phyloP scores from a whole-genome alignment of 2,329 filamentous ascomycete species.

The Dryadomyces quercivorus region DNA sequence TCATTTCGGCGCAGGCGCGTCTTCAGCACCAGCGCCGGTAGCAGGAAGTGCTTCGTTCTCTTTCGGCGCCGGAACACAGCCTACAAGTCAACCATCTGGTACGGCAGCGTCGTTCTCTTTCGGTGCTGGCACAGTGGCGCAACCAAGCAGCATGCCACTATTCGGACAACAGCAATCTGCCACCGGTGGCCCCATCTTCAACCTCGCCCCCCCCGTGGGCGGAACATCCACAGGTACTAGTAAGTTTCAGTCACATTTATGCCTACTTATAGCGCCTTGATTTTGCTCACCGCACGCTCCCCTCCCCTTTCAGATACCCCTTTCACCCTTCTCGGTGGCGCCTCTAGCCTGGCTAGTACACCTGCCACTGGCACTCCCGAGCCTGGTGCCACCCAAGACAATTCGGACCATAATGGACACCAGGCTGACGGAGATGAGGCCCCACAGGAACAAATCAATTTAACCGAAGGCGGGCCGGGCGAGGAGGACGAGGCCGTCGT shows the following conservation, averaged over 20 bases:
- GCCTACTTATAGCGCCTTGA: too few species aligned
- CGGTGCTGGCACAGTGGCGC: slow-evolving; percentile 18
- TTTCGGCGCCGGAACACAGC: slow-evolving; percentile 21
- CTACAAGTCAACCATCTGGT: slow-evolving; percentile 10
- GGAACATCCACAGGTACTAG: slow-evolving; percentile 29
- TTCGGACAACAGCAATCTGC: slow-evolving; percentile 18
- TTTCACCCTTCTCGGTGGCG: slow-evolving; percentile 39
- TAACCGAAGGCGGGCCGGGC: slow-evolving; percentile 52
- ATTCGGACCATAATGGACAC: slow-evolving; percentile 26
- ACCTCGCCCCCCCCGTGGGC: slow-evolving; percentile 19
- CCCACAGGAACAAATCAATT: slow-evolving; percentile 56
- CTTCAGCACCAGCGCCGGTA: slow-evolving; percentile 1
- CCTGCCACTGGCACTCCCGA: slow-evolving; percentile 47
- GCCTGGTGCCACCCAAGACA: slow-evolving; percentile 33
- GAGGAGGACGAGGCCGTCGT: slow-evolving; percentile 62
- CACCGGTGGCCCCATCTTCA: slow-evolving; percentile 18
- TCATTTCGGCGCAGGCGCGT: slow-evolving; percentile 10
- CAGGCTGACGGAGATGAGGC: slow-evolving; percentile 42
- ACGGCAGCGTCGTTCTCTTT: slow-evolving; percentile 20
- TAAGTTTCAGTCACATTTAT: slow-evolving; percentile 18
- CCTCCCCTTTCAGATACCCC: slow-evolving; percentile 35
- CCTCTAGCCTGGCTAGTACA: slow-evolving; percentile 48
- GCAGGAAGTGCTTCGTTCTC: slow-evolving; percentile 19
- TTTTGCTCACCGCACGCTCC: too few species aligned
- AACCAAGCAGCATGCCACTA: slow-evolving; percentile 15